Base-by-base conservation (phyloP, 345 rosid species). In the Acer yangbiense region DNA sequence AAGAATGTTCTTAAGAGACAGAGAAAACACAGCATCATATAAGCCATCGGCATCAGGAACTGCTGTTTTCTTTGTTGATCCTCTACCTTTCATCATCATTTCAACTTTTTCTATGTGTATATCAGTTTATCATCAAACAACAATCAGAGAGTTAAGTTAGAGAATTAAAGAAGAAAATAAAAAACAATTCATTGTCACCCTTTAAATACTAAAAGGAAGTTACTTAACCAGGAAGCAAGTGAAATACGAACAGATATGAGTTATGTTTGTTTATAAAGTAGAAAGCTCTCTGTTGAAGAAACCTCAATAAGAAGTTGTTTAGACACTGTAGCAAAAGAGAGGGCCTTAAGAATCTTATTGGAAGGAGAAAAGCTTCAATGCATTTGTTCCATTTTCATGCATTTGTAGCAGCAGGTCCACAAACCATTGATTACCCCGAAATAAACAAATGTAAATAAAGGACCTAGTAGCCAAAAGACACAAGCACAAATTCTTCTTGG, bases 1-100 rank as follows among this genome's bases (percentile, higher is more conserved):
- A 41, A 69, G 68, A 25, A 87, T 76, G 75, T 85, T 83, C 0
- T 83, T 78, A 20, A 87, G 71, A 10, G 85, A 77, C 90, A 88
- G 83, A 10, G 83, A 80, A 57, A 55, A 79, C 69, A 84, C 72
- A 9, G 13, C 1, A n/a, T 72, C 71, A 11, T 48, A 68, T 12
- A 80, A 76, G 20, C 66, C 50, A 46, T 16, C 7, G 29, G 25
- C 17, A 7, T 62, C 43, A 1, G 6, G 4, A n/a, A 7, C 25
- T 1, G 14, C 1, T 25, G 25, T 64, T 2, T 65, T n/a, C 54
- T 55, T 7, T 29, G 44, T 57, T 11, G 81, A 60, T 20, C 46
- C 6, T 18, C 7, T 43, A 41, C 14, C 50, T 43, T 9, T 74
- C 13, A 23, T 63, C 13, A 23, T 64, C 41, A 2, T 11, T 75